Conservation (phyloP, 306 rosid species). For the Vigna angularis region DNA sequence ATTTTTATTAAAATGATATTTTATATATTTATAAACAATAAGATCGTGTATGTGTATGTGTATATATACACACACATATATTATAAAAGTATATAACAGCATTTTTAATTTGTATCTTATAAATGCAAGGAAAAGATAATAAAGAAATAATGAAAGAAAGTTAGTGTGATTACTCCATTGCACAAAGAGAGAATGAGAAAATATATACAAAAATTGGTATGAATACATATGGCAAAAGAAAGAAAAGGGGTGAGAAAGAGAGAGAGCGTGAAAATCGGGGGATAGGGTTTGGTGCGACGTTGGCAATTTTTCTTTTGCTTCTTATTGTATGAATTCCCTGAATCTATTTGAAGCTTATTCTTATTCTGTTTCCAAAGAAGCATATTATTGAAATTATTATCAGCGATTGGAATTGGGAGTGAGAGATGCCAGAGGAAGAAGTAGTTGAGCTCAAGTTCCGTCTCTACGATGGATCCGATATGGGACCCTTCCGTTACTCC, state of each 20-base stretch:
- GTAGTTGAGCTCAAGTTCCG: slow-evolving; percentile 88
- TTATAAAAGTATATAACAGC: too few species aligned
- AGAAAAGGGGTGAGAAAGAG: not conserved
- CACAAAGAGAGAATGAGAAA: not conserved
- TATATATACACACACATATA: too few species aligned
- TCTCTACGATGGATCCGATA: slow-evolving; percentile 87
- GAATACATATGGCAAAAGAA: not conserved
- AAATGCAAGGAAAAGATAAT: too few species aligned
- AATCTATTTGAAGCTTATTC: not conserved
- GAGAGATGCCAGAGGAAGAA: slow-evolving; percentile 90
- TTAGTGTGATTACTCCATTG: too few species aligned
- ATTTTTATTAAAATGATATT: too few species aligned
- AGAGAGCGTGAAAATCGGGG: not conserved
- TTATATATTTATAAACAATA: too few species aligned
- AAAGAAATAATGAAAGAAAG: too few species aligned
- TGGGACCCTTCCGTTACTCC: slow-evolving; percentile 83
- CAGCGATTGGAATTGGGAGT: not conserved
- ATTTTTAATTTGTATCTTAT: too few species aligned
- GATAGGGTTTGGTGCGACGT: not conserved
- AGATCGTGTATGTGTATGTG: too few species aligned
- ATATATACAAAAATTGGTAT: too few species aligned
- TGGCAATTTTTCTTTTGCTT: not conserved
- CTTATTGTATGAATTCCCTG: not conserved
- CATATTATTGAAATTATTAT: too few species aligned
- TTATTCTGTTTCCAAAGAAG: not conserved